Evolutionary conservation across 768 basidiomycete genomes (phyloP).

Genomic region (Agrocybe chaxingu): DNA sequence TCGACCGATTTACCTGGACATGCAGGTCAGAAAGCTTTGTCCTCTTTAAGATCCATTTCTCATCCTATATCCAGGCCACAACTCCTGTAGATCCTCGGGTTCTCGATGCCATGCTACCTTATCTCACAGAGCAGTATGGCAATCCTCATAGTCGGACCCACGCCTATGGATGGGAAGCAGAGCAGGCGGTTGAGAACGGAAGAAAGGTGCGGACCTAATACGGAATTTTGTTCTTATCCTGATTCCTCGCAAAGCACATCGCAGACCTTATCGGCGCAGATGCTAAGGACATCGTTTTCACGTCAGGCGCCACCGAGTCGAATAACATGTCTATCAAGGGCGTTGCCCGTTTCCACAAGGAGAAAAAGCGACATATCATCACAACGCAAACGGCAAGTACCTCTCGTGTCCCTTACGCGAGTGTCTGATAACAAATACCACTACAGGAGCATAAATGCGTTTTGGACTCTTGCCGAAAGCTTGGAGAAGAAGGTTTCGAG

Average conservation of each 20-base stretch:
- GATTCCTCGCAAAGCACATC: constrained; percentile 54
- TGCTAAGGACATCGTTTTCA: constrained; percentile 94
- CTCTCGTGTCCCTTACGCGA: not conserved
- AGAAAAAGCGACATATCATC: constrained; percentile 90
- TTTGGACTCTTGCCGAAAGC: constrained; percentile 92
- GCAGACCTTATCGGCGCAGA: constrained; percentile 94
- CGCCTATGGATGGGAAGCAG: constrained; percentile 99
- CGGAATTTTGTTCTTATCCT: not conserved
- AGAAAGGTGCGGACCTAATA: constrained; percentile 54
- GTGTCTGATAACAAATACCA: not conserved
- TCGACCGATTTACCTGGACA: constrained; percentile 95
- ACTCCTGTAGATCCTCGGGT: constrained; percentile 98
- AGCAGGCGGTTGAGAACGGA: constrained; percentile 89
- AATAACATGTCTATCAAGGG: constrained; percentile 99
- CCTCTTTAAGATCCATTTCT: constrained; percentile 1
- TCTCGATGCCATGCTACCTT: constrained; percentile 95
- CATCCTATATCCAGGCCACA: constrained; percentile 63
- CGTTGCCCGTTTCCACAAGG: constrained; percentile 91
- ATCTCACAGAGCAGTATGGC: constrained; percentile 91
- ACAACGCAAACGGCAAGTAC: constrained; percentile 85
- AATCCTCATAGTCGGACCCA: constrained; percentile 99
- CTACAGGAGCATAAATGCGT: constrained; percentile 98
- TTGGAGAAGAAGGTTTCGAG: constrained; percentile 96
- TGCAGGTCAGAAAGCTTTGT: constrained; percentile 64
- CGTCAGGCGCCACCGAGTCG: constrained; percentile 95